Percentiles rank a stretch among this genome's conserved stretches.
Evolutionary conservation across 164 flowering plant genomes (phyloP).

Genomic region (Annona squamosa): DNA sequence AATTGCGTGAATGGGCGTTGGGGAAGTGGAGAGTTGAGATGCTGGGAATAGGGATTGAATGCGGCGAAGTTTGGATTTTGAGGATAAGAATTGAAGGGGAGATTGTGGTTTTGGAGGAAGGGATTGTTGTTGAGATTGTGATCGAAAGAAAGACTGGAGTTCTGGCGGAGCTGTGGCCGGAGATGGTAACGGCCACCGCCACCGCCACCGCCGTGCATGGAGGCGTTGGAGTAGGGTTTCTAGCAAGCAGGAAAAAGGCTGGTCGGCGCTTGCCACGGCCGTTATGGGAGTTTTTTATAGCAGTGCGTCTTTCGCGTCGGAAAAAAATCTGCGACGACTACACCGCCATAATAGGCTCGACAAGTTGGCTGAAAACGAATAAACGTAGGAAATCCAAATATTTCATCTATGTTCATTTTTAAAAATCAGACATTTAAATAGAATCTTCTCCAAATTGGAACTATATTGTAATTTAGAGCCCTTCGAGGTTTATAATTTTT

Average conservation of each 20-base stretch:
- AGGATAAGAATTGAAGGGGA: background rate
- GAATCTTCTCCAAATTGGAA: too few relatives aligned
- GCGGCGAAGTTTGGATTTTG: conserved; percentile 3
- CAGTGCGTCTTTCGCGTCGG: too few relatives aligned
- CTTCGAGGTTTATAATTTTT: too few relatives aligned
- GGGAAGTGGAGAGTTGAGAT: conserved; percentile 10
- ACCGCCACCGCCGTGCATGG: conserved; percentile 3
- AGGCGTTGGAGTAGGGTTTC: background rate
- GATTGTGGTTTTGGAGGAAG: conserved; percentile 8
- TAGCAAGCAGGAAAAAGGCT: background rate
- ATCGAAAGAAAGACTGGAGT: conserved; percentile 7
- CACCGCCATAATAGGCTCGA: too few relatives aligned
- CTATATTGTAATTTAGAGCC: too few relatives aligned
- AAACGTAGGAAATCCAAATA: too few relatives aligned
- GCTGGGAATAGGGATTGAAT: conserved; percentile 9
- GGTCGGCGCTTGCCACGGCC: background rate
- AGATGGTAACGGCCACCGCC: background rate
- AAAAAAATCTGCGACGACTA: too few relatives aligned
- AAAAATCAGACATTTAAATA: too few relatives aligned
- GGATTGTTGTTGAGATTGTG: conserved; percentile 1
- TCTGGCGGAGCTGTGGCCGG: background rate
- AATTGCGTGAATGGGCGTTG: background rate
- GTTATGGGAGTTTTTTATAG: too few relatives aligned
- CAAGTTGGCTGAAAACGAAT: too few relatives aligned
- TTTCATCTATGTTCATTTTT: too few relatives aligned